phyloP scores from a whole-genome alignment of 73 alveolate genomes.

The Paraurostyla sp. region DNA sequence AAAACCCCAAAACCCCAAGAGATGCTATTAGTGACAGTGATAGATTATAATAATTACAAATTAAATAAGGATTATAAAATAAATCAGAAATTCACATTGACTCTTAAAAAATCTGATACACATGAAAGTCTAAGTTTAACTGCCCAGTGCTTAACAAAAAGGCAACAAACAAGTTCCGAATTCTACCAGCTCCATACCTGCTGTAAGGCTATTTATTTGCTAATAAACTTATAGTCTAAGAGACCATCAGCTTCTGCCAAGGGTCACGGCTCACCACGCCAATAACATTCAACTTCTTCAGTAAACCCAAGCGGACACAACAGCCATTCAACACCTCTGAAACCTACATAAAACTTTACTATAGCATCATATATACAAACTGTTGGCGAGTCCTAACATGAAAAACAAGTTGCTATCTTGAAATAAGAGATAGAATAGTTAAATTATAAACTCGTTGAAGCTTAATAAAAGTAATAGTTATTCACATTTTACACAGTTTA shows the following conservation, averaged over 20 bases:
- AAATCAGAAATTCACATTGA: constrained; percentile 29
- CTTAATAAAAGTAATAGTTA: background rate
- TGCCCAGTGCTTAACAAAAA: background rate
- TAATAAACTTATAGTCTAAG: background rate
- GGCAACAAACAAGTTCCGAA: background rate
- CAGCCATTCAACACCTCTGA: too few species aligned
- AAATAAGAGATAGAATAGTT: background rate
- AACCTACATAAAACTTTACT: background rate
- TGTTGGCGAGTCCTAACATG: background rate
- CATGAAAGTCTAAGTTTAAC: constrained; percentile 2
- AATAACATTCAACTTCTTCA: too few species aligned
- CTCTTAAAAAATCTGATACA: background rate
- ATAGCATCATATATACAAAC: background rate
- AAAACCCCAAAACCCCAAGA: background rate
- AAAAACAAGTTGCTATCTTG: background rate
- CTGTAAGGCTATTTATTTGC: background rate
- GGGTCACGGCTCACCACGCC: background rate
- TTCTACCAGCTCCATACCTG: background rate
- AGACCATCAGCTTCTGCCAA: background rate
- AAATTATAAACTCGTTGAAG: background rate
- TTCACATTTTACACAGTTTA: too few species aligned
- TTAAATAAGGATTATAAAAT: too few species aligned
- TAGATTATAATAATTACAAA: too few species aligned
- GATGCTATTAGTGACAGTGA: background rate
- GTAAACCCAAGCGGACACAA: too few species aligned